phyloP scores from a whole-genome alignment of 2,329 filamentous ascomycete species.

The Arthrinium phaeospermum region DNA sequence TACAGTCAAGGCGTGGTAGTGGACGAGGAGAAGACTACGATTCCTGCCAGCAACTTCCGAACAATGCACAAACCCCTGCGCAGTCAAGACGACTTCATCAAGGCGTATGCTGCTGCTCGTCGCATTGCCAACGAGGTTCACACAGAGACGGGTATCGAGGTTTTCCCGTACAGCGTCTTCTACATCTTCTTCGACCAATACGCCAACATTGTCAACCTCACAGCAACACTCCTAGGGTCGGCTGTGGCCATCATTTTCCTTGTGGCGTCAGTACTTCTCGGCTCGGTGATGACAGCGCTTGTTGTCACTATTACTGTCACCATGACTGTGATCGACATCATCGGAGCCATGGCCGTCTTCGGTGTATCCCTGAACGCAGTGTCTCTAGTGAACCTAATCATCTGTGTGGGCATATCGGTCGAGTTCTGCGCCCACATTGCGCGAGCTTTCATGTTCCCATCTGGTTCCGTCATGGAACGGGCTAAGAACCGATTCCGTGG shows the following conservation, averaged over 20 bases:
- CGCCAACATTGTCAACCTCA: conserved; percentile 79
- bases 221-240: conserved; percentile 78
- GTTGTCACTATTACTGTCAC: conserved; percentile 86
- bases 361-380: conserved; percentile 93
- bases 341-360: conserved; percentile 90
- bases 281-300: conserved; percentile 79
- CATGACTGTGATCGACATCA: conserved; percentile 94
- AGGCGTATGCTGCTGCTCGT: conserved; percentile 85
- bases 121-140: conserved; percentile 83
- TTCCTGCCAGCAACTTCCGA: conserved; percentile 88
- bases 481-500: conserved; percentile 80
- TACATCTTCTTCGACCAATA: conserved; percentile 99
- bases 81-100: conserved; percentile 91
- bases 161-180: conserved; percentile 97
- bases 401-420: conserved; percentile 94
- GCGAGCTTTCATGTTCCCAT: conserved; percentile 93
- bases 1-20: conserved; percentile 87
- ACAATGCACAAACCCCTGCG: conserved; percentile 86
- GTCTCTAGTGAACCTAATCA: conserved; percentile 93
- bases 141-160: conserved; percentile 72
- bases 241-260: conserved; percentile 86
- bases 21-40: conserved; percentile 67
- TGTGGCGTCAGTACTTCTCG: conserved; percentile 80
- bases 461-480: conserved; percentile 78
- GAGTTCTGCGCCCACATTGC: conserved; percentile 98